phyloP scores from a whole-genome alignment of 805 yeast genomes.

The Tetrapisispora fleetii region DNA sequence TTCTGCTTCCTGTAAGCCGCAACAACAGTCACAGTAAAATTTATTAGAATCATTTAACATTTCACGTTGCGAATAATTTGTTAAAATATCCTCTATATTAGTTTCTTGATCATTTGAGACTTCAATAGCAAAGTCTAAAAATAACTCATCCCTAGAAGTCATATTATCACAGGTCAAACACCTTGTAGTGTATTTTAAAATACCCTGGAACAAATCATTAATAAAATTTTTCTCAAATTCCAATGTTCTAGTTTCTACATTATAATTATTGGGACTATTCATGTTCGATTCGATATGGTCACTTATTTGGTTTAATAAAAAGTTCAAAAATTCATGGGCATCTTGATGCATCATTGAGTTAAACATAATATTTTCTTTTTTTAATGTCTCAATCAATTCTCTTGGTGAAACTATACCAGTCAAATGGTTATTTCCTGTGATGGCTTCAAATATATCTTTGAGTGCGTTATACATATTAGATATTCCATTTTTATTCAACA shows the following conservation, averaged over 20 bases:
- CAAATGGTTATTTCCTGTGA: conserved; percentile 57
- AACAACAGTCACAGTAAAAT: conserved; percentile 85
- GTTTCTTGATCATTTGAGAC: conserved; percentile 66
- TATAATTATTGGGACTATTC: neutral
- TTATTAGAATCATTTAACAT: conserved; percentile 79
- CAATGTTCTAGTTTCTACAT: neutral
- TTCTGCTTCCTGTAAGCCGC: conserved; percentile 87
- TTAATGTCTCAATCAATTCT: conserved; percentile 62
- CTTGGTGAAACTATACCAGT: conserved; percentile 83
- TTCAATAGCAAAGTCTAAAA: conserved; percentile 80
- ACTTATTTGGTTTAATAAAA: conserved; percentile 66
- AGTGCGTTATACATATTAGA: conserved; percentile 51
- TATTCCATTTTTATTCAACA: conserved; percentile 32
- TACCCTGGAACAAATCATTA: conserved; percentile 72
- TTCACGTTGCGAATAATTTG: conserved; percentile 66
- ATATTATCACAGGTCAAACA: conserved; percentile 83
- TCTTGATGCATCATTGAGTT: conserved; percentile 94
- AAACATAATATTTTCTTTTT: conserved; percentile 74
- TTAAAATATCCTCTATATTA: conserved; percentile 40
- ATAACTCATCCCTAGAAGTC: conserved; percentile 74
- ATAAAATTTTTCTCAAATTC: conserved; percentile 37
- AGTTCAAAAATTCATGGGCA: conserved; percentile 93
- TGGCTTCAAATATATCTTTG: conserved; percentile 77
- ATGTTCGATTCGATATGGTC: conserved; percentile 17
- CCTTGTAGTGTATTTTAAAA: conserved; percentile 74